A percentile compares a stretch with the other conserved stretches of the same genome.
Conservation (phyloP, 2,329 filamentous ascomycete species). For the Aureobasidium pullulans region DNA sequence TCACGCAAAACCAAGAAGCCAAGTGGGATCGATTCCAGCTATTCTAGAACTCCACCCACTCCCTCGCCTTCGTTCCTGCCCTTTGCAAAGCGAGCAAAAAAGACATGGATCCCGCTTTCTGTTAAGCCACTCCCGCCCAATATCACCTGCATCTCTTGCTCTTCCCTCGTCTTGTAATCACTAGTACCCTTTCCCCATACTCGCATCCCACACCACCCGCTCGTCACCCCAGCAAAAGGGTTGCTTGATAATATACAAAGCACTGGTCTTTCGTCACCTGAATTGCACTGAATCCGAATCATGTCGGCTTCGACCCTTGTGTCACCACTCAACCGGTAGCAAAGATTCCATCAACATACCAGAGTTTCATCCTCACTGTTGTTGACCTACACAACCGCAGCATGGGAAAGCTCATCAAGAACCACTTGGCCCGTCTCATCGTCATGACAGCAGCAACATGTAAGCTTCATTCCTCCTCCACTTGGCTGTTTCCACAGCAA, state of each 20-base stretch:
- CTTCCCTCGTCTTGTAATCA: background rate
- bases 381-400: conserved; percentile 17
- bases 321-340: conserved; percentile 1
- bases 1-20: conserved; percentile 1
- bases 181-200: background rate
- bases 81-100: background rate
- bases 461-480: conserved; percentile 36
- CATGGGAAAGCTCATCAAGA: conserved; percentile 99
- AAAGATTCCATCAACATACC: background rate
- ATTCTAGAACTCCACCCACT: background rate
- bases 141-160: conserved; percentile 9
- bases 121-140: conserved; percentile 7
- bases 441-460: conserved; percentile 75
- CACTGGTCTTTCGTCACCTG: background rate
- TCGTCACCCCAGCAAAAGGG: background rate
- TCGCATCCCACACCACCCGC: background rate
- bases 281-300: conserved; percentile 5
- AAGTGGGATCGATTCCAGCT: background rate
- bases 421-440: conserved; percentile 95
- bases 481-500: background rate
- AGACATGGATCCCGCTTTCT: background rate
- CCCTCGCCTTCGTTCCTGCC: background rate
- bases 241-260: background rate
- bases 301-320: conserved; percentile 9
- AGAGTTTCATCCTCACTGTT: background rate